Base-by-base conservation (phyloP, 495 filamentous ascomycete genomes). In the Hypoxylon fuscum region DNA sequence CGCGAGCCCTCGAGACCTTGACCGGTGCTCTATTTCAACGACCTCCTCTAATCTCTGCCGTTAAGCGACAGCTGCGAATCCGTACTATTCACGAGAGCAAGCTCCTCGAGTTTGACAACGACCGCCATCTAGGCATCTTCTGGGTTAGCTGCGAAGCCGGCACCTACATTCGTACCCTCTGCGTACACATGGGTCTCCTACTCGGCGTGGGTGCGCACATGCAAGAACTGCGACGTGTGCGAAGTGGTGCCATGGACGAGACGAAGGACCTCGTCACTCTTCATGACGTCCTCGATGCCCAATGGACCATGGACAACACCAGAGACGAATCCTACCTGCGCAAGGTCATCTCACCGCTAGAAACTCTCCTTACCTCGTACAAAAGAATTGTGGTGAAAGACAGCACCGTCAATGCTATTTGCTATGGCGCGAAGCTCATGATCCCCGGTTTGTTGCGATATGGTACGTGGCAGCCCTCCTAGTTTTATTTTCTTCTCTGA, bases 101-200 rank as follows among this genome's bases (percentile, higher is more conserved):
- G 77, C 80, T 97, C 29, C 89, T 93, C 68, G 94, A 98, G 77
- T 98, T 97, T 71, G 95, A 98, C 77, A 96, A 98, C 74, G 93
- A 98, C 54, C 87, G 95, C 59, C 91, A 97, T 71, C 85, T 98
- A n/a, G 96, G 89, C 75, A 93, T 98, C 27, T 98, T 98, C 85
- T 97, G 95, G 95, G 96, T 98, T 56, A 94, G 90, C 76, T 98
- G 95, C 75, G 95, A 98, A 77, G 95, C 95, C 59, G 95, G 95
- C 70, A 98, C 95, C 27, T 98, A 98, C 72, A 97, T 98, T 73
- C 90, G 95, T 77, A 98, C 96, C 10, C 86, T 98, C 17, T 98
- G 95, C 79, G 95, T 98, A 32, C 95, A 98, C 79, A 77, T 98
- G 62, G 95, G 95, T 57, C 82, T 98, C 55, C 75, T 98, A 49